Percentiles rank a stretch among this genome's conserved stretches.
Evolutionary conservation across 2,329 filamentous ascomycete species (phyloP).

Genomic region (Monosporascus ibericus): DNA sequence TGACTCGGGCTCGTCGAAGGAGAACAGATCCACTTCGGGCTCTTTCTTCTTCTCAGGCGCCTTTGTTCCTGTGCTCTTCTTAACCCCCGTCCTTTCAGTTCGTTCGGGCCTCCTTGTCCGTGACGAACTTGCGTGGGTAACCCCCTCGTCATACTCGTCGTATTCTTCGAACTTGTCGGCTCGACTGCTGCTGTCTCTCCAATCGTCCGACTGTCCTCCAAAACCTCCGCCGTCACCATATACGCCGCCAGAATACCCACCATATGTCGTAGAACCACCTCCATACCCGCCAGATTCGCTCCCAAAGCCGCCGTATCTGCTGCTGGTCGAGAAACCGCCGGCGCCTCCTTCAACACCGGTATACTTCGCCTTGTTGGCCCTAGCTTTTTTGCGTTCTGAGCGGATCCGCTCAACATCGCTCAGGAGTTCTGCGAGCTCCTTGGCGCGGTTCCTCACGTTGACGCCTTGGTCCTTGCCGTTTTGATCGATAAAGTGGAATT

Average conservation of each 20-base stretch:
- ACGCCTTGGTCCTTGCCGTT: conserved; percentile 98
- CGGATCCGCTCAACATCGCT: conserved; percentile 86
- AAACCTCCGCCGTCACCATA: conserved; percentile 97
- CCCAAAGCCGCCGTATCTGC: conserved; percentile 83
- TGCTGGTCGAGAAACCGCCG: conserved; percentile 48
- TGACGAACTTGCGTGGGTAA: conserved; percentile 44
- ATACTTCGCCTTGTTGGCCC: conserved; percentile 88
- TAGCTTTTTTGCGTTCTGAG: conserved; percentile 80
- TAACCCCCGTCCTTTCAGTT: conserved; percentile 38
- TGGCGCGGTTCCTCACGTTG: conserved; percentile 93
- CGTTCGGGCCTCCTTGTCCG: conserved; percentile 46
- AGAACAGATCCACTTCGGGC: conserved; percentile 88
- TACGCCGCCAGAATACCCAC: conserved; percentile 64
- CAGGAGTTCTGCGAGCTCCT: conserved; percentile 90
- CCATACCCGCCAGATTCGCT: conserved; percentile 74
- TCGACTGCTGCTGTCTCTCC: conserved; percentile 56
- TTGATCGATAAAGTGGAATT: conserved; percentile 93
- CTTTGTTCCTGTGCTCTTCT: conserved; percentile 45
- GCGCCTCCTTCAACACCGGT: conserved; percentile 82
- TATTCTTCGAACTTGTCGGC: conserved; percentile 90
- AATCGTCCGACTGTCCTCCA: conserved; percentile 69
- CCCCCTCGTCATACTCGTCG: conserved; percentile 85
- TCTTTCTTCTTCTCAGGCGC: conserved; percentile 74
- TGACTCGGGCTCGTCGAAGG: conserved; percentile 72
- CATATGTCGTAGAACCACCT: conserved; percentile 48